phyloP scores from a whole-genome alignment of 768 basidiomycete genomes.

The Panellus pusillus region DNA sequence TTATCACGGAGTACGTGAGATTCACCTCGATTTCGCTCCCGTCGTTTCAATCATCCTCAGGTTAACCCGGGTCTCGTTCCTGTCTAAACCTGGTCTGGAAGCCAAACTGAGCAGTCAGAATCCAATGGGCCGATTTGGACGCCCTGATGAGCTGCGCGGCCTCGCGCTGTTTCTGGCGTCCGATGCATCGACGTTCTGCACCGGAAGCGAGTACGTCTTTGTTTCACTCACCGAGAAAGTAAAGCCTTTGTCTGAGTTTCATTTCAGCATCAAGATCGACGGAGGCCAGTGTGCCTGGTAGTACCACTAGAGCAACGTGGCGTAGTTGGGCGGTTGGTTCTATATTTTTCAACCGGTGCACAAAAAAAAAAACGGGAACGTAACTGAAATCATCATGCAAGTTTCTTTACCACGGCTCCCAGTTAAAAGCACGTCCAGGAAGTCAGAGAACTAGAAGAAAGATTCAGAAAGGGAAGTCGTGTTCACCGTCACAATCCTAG shows the following conservation, averaged over 20 bases:
- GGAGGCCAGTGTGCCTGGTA: conserved; percentile 19
- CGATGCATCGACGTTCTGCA: conserved; percentile 69
- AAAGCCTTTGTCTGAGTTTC: not conserved
- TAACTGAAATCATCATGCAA: no score
- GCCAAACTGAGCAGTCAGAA: conserved; percentile 58
- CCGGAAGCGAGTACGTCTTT: conserved; percentile 36
- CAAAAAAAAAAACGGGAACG: no score
- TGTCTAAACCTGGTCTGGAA: conserved; percentile 50
- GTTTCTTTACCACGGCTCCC: no score
- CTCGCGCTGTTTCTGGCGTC: conserved; percentile 64
- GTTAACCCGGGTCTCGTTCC: conserved; percentile 59
- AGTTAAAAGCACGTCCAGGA: no score
- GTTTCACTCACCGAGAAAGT: no score
- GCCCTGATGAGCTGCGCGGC: conserved; percentile 67
- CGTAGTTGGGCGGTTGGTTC: no score
- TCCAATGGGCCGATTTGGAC: conserved; percentile 64
- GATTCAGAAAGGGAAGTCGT: no score
- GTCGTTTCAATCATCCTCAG: conserved; percentile 27
- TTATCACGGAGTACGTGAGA: conserved; percentile 54
- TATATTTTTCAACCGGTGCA: no score
- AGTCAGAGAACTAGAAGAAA: no score
- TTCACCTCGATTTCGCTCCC: not conserved
- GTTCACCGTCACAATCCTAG: no score
- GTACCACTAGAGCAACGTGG: no score
- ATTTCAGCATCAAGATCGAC: conserved; percentile 11